Evolutionary conservation across 2,329 filamentous ascomycete species (phyloP), one percentile per base, ranked within the genome.

Genomic region (Colletotrichum sp.): DNA sequence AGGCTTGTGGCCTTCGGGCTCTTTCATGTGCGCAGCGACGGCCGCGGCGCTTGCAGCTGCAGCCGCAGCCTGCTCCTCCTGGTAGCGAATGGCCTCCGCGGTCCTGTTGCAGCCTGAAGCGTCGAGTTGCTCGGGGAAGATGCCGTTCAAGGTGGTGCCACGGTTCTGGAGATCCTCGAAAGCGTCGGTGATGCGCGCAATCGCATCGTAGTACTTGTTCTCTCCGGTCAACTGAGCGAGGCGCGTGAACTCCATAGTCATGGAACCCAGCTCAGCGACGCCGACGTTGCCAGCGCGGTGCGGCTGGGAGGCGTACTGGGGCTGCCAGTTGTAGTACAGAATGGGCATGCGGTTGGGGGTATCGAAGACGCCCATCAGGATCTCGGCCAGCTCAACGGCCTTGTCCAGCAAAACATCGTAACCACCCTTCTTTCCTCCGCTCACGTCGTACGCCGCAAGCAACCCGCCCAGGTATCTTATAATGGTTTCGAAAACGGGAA

Each of bases 311-410:
- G 91, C 90, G 79, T 88, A 92, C 18, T 89, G 85, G 78, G 93
- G 94, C 79, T 91, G 90, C 95, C 94, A 98, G 77, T 90, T 87
- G 85, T 96, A 98, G 84, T 93, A 96, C 7, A 95, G 90, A 8
- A 95, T 86, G 4, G 96, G 96, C 95, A 99, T 98, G 79, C 95
- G 92, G 83, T 99, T 98, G 1, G 96, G 96, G 1, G 96, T 98
- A 84, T 98, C 95, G 80, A 98, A 98, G 6, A 94, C 91, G 69
- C 93, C 92, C 87, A 96, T 95, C 36, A 98, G 86, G 76, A 98
- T 90, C 80, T 96, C 94, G 52, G 92, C 95, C 30, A 97, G 90
- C 84, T 96, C 93, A 43, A 93, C 88, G 2, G 95, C 94, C 85
- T 98, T 97, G 70, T 93, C 91, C 36, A 98, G 88, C 13, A 98